These are phyloP conservation scores for Biancaea sappan DNA, from an alignment of 306 rosid species.

Conservation along the genomic window DNA sequence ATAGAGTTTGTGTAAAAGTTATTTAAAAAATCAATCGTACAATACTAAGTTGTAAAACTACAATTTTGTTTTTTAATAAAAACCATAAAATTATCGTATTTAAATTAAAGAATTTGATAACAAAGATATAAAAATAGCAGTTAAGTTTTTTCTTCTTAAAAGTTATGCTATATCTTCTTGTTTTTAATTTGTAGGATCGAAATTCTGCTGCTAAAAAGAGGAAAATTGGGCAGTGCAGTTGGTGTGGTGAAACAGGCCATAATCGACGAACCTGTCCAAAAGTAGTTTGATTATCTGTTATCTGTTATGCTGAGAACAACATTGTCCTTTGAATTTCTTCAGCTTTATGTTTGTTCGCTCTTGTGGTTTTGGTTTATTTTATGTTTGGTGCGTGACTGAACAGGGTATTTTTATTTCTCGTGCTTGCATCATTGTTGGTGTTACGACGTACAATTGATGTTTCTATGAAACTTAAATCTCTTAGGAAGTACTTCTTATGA, in stretches of 20 bases:
- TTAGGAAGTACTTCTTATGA: too few species aligned
- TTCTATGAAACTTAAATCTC: neutral
- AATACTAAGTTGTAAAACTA: too few species aligned
- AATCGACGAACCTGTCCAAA: slow-evolving; percentile 8
- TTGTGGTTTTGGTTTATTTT: slow-evolving; percentile 17
- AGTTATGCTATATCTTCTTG: neutral
- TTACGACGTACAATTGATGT: neutral
- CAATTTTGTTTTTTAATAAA: too few species aligned
- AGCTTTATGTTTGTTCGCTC: slow-evolving; percentile 9
- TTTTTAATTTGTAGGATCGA: slow-evolving; percentile 14
- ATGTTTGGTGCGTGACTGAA: neutral
- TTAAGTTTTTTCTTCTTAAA: neutral
- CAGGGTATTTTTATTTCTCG: too few species aligned
- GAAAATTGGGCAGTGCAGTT: slow-evolving; percentile 23
- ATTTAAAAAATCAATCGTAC: too few species aligned
- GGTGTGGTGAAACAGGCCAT: slow-evolving; percentile 24
- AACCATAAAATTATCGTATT: too few species aligned
- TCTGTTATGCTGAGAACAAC: slow-evolving; percentile 3
- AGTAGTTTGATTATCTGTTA: neutral
- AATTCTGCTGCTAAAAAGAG: neutral
- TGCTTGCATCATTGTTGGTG: too few species aligned
- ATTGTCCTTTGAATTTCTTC: neutral
- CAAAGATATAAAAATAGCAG: too few species aligned
- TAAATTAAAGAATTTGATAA: too few species aligned
- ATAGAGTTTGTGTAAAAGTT: too few species aligned